Base-by-base conservation (phyloP, 2,329 filamentous ascomycete species). In the Alternaria triticina region DNA sequence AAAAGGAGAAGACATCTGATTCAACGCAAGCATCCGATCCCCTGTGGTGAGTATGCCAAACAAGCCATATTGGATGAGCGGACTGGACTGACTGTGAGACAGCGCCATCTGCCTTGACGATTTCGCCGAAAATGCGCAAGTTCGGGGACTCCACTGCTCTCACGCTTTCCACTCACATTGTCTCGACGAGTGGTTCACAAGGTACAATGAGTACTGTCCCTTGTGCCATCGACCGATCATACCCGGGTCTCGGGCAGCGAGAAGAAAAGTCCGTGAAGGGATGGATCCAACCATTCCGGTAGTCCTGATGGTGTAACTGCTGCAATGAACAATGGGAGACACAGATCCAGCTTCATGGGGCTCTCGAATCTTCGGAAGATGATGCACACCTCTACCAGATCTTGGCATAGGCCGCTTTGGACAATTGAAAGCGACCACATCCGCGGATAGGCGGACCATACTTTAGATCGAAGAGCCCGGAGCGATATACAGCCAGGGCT, bases 61-160 rank as follows among this genome's bases (percentile, higher is more conserved):
- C 7, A 15, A 36, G 22, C 6, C 11, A 22, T 17, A 11, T 43
- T 11, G 12, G 17, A 36, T 9, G 28, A 17, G 49, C 6, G 30
- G 10, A 8, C 10, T 30, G 6, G 49, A 44, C 54, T 74, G 36
- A 75, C 43, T 22, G 1, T 6, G 8, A 2, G 9, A 15, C 54
- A 81, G 79, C 56, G 74, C 77, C 3, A 80, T 81, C 44, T 81
- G 79, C 57, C 71, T 81, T 7, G 78, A 80, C 6, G 70, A 72
- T 10, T 77, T 81, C 56, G 67, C 69, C 20, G 69, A 77, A 17
- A 69, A 72, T 17, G 71, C 77, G 27, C 74, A 77, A 25, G 71
- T 81, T 46, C 74, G 79, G 2, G 77, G 73, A 1, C 72, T 81
- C 5, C 68, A 65, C 17, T 81, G 78, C 61, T 69, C 69, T 17